A percentile compares a stretch with the other conserved stretches of the same genome.
phyloP scores from a whole-genome alignment of 176 grass and related monocot genomes.

The Aegilops umbellulata region DNA sequence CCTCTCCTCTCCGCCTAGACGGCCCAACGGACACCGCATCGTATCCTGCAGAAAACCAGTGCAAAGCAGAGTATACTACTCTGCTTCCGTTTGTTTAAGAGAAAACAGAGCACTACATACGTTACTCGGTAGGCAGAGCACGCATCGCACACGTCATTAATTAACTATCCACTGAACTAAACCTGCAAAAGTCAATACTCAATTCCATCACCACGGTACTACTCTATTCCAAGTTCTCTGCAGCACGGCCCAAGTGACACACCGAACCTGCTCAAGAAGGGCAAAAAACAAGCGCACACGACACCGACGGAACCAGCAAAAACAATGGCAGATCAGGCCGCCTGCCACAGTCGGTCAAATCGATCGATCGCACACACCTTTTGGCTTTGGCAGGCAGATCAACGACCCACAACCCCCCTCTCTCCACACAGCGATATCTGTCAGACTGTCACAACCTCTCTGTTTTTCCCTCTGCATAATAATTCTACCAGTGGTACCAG shows the following conservation, averaged over 20 bases:
- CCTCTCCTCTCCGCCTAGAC: too few species aligned
- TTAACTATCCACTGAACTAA: neutral
- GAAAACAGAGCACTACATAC: too few species aligned
- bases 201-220: neutral
- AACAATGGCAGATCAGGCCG: neutral
- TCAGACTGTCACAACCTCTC: neutral
- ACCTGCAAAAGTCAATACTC: slow-evolving; percentile 28
- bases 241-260: neutral
- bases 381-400: too few species aligned
- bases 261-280: too few species aligned
- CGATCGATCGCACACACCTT: too few species aligned
- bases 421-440: neutral
- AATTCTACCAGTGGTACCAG: neutral
- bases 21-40: too few species aligned
- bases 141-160: neutral
- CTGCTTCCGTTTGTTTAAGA: too few species aligned
- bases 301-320: slow-evolving; percentile 22
- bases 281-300: neutral
- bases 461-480: neutral
- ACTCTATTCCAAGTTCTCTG: neutral
- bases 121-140: neutral
- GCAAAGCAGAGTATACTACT: too few species aligned
- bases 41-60: too few species aligned
- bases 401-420: too few species aligned
- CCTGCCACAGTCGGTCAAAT: too few species aligned